A percentile compares a stretch with the other conserved stretches of the same genome.
Conservation (phyloP, 345 rosid genomes). For the Acer negundo region DNA sequence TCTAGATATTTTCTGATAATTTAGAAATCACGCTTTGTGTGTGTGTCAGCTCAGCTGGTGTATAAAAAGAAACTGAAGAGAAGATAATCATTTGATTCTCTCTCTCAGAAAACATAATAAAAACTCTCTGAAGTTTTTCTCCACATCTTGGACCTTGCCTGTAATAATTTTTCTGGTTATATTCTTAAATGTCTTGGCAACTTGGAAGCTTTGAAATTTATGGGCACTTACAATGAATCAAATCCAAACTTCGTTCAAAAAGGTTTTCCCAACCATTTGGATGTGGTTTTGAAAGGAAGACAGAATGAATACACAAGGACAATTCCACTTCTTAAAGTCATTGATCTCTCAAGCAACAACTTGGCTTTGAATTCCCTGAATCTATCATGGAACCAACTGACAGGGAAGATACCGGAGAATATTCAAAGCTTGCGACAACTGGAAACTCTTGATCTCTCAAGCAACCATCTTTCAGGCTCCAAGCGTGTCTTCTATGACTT, state of each 20-base stretch:
- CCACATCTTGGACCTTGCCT: slow-evolving; percentile 25
- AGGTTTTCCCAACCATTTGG: no score
- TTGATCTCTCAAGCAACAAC: slow-evolving; percentile 32
- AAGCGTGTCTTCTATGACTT: slow-evolving; percentile 19
- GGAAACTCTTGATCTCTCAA: slow-evolving; percentile 35
- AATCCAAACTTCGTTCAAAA: no score
- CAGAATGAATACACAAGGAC: no score
- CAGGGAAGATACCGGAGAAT: slow-evolving; percentile 19
- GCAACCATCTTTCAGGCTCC: slow-evolving; percentile 27
- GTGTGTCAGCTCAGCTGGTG: no score
- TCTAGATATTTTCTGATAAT: no score
- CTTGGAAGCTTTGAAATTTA: not conserved
- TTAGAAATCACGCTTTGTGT: no score
- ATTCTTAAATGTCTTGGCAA: slow-evolving; percentile 21
- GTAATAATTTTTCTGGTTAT: slow-evolving; percentile 19
- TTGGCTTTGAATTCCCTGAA: slow-evolving; percentile 26
- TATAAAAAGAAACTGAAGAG: no score
- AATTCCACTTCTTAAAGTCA: not conserved
- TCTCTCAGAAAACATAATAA: no score
- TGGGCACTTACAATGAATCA: no score
- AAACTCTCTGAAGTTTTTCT: no score
- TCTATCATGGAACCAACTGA: slow-evolving; percentile 26
- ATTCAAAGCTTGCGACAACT: slow-evolving; percentile 23
- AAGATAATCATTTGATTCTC: no score
- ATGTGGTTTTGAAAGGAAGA: no score